These are phyloP conservation scores for Xylariaceae sp. DNA, from an alignment of 2,329 filamentous ascomycete genomes.

Conservation along the genomic window DNA sequence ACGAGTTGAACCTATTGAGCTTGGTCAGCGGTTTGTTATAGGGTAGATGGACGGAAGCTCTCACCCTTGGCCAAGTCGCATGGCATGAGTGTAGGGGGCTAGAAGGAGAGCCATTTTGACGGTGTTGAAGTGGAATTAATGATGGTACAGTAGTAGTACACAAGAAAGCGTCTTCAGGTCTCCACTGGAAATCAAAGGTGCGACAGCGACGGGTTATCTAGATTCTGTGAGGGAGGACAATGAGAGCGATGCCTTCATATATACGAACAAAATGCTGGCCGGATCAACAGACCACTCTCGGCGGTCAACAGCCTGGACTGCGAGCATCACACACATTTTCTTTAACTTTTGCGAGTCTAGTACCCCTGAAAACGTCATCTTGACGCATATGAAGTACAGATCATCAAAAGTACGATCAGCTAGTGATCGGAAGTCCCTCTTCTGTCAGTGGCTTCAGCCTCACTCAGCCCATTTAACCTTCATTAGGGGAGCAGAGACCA, in stretches of 20 bases:
- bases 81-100: conserved; percentile 1
- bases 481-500: neutral
- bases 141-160: neutral
- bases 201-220: neutral
- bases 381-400: too few species aligned
- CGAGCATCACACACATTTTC: too few species aligned
- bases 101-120: neutral
- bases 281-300: too few species aligned
- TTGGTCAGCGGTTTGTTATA: neutral
- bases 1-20: neutral
- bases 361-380: too few species aligned
- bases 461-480: neutral
- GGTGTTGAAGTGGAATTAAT: neutral
- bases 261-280: too few species aligned
- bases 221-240: neutral
- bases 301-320: too few species aligned
- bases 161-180: neutral
- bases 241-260: too few species aligned
- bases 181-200: neutral
- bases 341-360: too few species aligned
- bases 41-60: neutral
- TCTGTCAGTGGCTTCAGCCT: neutral
- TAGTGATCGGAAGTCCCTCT: neutral
- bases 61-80: conserved; percentile 3
- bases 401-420: too few species aligned